Percentiles rank a stretch among this genome's conserved stretches.
Conservation (phyloP, 495 filamentous ascomycete species). For the Xylona heveae region DNA sequence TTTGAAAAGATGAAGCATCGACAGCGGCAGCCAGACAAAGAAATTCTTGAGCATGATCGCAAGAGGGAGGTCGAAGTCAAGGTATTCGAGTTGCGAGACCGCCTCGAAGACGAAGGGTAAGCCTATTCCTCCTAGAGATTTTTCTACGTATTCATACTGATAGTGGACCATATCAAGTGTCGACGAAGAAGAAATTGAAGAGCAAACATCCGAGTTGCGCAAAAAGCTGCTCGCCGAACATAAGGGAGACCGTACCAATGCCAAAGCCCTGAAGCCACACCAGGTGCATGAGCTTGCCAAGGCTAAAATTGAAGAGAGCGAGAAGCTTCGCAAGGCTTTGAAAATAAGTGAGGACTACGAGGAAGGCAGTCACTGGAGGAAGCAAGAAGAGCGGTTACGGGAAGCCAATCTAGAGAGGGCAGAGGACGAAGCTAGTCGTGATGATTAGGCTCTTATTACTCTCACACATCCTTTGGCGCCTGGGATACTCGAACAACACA, state of each 20-base stretch:
- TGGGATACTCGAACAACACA: neutral
- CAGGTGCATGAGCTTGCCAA: slow-evolving; percentile 92
- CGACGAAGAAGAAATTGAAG: slow-evolving; percentile 63
- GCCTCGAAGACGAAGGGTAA: slow-evolving; percentile 71
- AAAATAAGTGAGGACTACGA: slow-evolving; percentile 78
- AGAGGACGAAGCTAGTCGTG: slow-evolving; percentile 14
- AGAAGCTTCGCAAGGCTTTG: slow-evolving; percentile 69
- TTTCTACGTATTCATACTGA: neutral
- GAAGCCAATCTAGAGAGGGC: slow-evolving; percentile 26
- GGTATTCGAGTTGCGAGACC: slow-evolving; percentile 75
- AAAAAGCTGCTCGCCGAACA: slow-evolving; percentile 36
- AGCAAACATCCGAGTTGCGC: slow-evolving; percentile 37
- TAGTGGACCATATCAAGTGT: slow-evolving; percentile 20
- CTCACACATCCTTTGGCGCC: neutral
- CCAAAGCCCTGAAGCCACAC: slow-evolving; percentile 56
- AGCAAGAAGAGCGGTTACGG: slow-evolving; percentile 46
- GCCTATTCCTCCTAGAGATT: slow-evolving; percentile 10
- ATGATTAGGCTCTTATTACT: neutral
- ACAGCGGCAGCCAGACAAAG: slow-evolving; percentile 72
- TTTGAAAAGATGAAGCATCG: slow-evolving; percentile 31
- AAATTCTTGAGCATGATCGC: slow-evolving; percentile 84
- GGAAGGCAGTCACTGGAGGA: slow-evolving; percentile 58
- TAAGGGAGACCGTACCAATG: slow-evolving; percentile 15
- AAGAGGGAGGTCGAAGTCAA: slow-evolving; percentile 76
- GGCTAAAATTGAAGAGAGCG: slow-evolving; percentile 91